Evolutionary conservation across 805 yeast species (phyloP).

Genomic region (Saccharomycopsis microspora): DNA sequence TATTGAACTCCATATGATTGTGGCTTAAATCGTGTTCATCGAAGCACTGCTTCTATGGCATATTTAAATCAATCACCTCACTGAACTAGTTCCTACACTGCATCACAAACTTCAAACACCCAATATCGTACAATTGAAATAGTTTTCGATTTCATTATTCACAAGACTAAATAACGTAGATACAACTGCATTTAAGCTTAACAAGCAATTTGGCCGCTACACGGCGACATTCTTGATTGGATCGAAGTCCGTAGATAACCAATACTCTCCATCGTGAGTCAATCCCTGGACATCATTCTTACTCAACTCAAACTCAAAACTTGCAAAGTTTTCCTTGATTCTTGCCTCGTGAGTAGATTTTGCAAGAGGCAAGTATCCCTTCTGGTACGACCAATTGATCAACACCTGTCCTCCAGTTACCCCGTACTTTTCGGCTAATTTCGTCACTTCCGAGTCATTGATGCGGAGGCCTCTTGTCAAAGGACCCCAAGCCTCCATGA

Average conservation of each 20-base stretch:
- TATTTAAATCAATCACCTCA: too few relatives aligned
- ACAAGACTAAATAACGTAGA: too few relatives aligned
- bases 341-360: conserved; percentile 29
- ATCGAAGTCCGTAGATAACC: background rate
- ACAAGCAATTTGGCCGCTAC: too few relatives aligned
- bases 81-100: too few relatives aligned
- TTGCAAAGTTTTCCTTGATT: conserved; percentile 30
- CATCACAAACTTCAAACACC: too few relatives aligned
- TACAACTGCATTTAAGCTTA: too few relatives aligned
- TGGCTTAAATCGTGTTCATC: too few relatives aligned
- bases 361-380: conserved; percentile 45
- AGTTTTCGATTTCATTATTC: too few relatives aligned
- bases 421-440: conserved; percentile 31
- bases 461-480: conserved; percentile 42
- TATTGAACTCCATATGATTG: too few relatives aligned
- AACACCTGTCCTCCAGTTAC: conserved; percentile 40
- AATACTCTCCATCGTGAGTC: conserved; percentile 11
- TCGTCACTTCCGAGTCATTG: conserved; percentile 30
- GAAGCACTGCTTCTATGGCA: too few relatives aligned
- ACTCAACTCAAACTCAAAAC: conserved; percentile 30
- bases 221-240: background rate
- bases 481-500: conserved; percentile 53
- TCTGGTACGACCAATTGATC: conserved; percentile 45
- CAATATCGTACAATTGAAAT: too few relatives aligned
- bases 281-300: conserved; percentile 23